Evolutionary conservation across 768 basidiomycete genomes (phyloP), one percentile per base, ranked within the genome.

Genomic region (Cystobasidium tubakii): DNA sequence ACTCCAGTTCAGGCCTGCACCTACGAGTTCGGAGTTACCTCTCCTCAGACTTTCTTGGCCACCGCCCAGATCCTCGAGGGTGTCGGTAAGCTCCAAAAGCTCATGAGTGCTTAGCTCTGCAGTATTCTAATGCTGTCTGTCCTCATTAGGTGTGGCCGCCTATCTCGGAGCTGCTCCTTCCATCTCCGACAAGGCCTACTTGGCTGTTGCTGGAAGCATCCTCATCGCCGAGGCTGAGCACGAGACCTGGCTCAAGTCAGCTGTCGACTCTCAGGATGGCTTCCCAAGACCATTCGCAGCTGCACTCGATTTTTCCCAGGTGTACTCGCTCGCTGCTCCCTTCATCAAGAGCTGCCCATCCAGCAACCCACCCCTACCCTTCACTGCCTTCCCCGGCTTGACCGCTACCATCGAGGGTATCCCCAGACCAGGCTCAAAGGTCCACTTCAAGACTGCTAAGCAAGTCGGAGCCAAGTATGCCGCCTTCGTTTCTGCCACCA

Each of bases 171-270:
- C 53, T 3, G 74, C 73, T 10, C 66, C 43, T n/a, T 66, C 25
- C 36, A 73, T 75, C 73, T 13, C 54, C 34, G 66, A 62, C 75
- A 33, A 83, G 73, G 81, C 79, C 25, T 85, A 85, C 79, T 78
- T 86, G 25, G 85, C 85, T 3, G 84, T 84, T 21, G 85, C 86
- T 3, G 88, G 84, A 0, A 84, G 83, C 23, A 89, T 90, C 76
- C 82, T 89, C 57, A 82, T 86, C 19, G 85, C 84, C 66, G 87
- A 89, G 78, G 57, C 78, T 21, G 75, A 77, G 29, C 78, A 79
- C 77, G 67, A 67, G 54, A 75, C 77, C 42, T 74, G 76, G 60
- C 62, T 78, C 62, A 66, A 73, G 15, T 72, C 75, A 43, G 21
- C 75, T 19, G 74, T 75, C 27, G 84, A 39, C 31, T 67, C 23